A percentile compares a stretch with the other conserved stretches of the same genome.
phyloP scores from a whole-genome alignment of 179 eudicot species.

The Gypsophila paniculata region DNA sequence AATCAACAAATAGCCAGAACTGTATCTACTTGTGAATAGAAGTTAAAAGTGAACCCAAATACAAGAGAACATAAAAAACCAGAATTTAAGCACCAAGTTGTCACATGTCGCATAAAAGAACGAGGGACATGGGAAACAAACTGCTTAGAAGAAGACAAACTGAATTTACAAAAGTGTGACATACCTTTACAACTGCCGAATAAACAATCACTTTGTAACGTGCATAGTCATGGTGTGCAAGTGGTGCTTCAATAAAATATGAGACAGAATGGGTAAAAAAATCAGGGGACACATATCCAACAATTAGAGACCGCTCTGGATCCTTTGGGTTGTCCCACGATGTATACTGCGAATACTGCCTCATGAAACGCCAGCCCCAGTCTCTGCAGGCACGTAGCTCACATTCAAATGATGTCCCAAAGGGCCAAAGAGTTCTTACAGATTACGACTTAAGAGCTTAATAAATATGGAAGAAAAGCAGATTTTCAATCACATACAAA shows the following conservation, averaged over 20 bases:
- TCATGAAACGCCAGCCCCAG: conserved; percentile 92
- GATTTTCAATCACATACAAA: background rate
- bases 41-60: conserved; percentile 12
- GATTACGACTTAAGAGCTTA: background rate
- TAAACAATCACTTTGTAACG: conserved; percentile 84
- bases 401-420: conserved; percentile 17
- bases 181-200: conserved; percentile 97
- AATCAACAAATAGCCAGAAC: background rate
- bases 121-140: background rate
- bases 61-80: background rate
- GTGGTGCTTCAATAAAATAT: conserved; percentile 93
- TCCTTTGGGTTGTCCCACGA: conserved; percentile 90
- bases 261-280: conserved; percentile 99
- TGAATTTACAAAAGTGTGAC: background rate
- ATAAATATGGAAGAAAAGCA: background rate
- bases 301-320: conserved; percentile 74
- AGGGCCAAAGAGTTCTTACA: background rate
- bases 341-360: conserved; percentile 71
- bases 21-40: background rate
- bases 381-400: conserved; percentile 56
- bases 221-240: conserved; percentile 67
- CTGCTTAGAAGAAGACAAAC: background rate
- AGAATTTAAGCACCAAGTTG: background rate
- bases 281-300: conserved; percentile 99
- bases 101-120: background rate